These are phyloP conservation scores for Colletotrichum caudatum DNA, from an alignment of 2,329 filamentous ascomycete genomes.

Conservation along the genomic window DNA sequence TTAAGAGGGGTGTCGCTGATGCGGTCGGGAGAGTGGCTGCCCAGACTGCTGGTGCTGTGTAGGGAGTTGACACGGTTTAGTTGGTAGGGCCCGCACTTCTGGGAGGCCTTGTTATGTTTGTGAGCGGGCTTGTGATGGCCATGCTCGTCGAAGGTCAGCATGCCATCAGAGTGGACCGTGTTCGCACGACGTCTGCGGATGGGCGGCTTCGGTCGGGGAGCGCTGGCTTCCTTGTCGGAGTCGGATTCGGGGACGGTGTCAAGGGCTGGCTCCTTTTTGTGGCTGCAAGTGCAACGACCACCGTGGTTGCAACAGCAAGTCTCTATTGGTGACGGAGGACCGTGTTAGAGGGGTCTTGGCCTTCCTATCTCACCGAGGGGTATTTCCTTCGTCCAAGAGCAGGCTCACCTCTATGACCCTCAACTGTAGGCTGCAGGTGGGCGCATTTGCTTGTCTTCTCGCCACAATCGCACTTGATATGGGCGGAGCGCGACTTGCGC, in stretches of 20 bases:
- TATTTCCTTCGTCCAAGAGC: slow-evolving; percentile 38
- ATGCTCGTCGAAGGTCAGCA: slow-evolving; percentile 71
- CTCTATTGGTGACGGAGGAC: slow-evolving; percentile 55
- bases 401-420: slow-evolving; percentile 70
- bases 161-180: slow-evolving; percentile 71
- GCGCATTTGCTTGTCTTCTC: slow-evolving; percentile 84
- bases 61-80: slow-evolving; percentile 70
- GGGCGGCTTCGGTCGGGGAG: slow-evolving; percentile 55
- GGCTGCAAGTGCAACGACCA: slow-evolving; percentile 72
- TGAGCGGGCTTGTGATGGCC: slow-evolving; percentile 73
- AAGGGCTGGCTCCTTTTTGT: slow-evolving; percentile 71
- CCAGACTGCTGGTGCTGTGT: slow-evolving; percentile 64
- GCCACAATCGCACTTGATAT: slow-evolving; percentile 96
- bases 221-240: slow-evolving; percentile 61
- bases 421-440: slow-evolving; percentile 68
- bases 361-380: slow-evolving; percentile 46
- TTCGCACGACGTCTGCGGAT: slow-evolving; percentile 68
- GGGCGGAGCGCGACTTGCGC: slow-evolving; percentile 94
- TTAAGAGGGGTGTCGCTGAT: slow-evolving; percentile 56
- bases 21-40: slow-evolving; percentile 59
- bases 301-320: slow-evolving; percentile 79
- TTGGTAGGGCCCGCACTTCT: slow-evolving; percentile 73
- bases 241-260: slow-evolving; percentile 75
- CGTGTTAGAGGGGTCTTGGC: slow-evolving; percentile 39
- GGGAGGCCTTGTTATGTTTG: slow-evolving; percentile 70